Base-by-base conservation (phyloP, 768 basidiomycete genomes). In the Podaxis carcinomalis region DNA sequence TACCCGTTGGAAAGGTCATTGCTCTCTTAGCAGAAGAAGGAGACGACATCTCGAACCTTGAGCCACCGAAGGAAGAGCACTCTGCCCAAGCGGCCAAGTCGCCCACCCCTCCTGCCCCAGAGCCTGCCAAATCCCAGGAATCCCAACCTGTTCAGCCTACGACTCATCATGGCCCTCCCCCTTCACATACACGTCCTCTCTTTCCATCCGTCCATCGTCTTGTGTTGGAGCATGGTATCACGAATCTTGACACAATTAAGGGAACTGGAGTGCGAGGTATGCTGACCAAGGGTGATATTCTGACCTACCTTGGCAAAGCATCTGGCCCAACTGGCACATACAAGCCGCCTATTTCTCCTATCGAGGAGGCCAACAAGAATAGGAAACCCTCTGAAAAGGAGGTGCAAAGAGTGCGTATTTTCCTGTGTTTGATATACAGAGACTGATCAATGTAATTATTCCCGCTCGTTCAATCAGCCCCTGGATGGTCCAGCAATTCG, bases 21-120 rank as follows among this genome's bases (percentile, higher is more conserved):
- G 96, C 94, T 1, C 79, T 99, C 46, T 83, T 98, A 6, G 95
- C 93, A 27, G 95, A 99, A 70, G 92, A 95, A 73, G 96, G 96
- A 6, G 96, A 99, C 73, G 92, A 98, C 73, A 87, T 98, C 61
- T 87, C 94, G 56, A 88, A 89, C 69, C 83, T 98, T 49, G 81
- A 93, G 68, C 72, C 77, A 16, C 87, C 91, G 3, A 75, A 78
- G 62, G 79, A 83, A 63, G 76, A 78, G 25, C 62, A 65, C 6
- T 61, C 63, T 32, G 19, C 63, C 11, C 61, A 61, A n/a, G 23
- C 74, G 49, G 64, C 68, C 53, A 50, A 71, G 11, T 55, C 71
- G 37, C 49, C 75, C 10, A 56, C 75, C 39, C 63, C 75, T 28
- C 65, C 75, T 28, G 50, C 76, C n/a, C 64, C 74, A 54, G 65